These are phyloP conservation scores for Flueggea neowawraea DNA, from an alignment of 441 rosid species.

Conservation along the genomic window DNA sequence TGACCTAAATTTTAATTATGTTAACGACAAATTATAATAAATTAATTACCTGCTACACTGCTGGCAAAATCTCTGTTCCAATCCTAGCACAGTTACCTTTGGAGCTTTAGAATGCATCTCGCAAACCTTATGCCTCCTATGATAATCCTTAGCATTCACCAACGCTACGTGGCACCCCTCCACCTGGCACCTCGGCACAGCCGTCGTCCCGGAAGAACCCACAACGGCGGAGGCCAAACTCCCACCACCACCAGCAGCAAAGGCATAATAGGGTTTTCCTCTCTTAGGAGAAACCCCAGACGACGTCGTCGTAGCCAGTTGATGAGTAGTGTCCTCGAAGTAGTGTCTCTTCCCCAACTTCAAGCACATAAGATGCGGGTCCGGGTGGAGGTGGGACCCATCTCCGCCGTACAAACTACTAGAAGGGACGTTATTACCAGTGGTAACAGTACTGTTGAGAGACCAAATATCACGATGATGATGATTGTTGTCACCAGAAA, in stretches of 20 bases:
- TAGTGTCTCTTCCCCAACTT: conserved; percentile 55
- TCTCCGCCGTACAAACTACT: conserved; percentile 18
- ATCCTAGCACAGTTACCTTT: conserved; percentile 54
- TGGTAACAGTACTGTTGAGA: conserved; percentile 6
- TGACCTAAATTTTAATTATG: too few species aligned
- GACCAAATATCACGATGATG: conserved; percentile 10
- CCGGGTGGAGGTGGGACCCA: conserved; percentile 32
- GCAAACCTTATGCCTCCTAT: conserved; percentile 77
- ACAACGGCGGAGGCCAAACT: neutral
- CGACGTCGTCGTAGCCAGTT: conserved; percentile 2
- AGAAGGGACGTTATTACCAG: conserved; percentile 15
- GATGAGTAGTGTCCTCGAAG: conserved; percentile 31
- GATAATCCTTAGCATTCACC: conserved; percentile 67
- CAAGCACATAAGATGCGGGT: conserved; percentile 49
- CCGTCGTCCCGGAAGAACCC: conserved; percentile 15
- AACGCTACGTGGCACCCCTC: conserved; percentile 66
- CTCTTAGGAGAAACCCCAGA: conserved; percentile 24
- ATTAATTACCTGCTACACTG: conserved; percentile 80
- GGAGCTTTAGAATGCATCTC: conserved; percentile 79
- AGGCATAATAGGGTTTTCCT: conserved; percentile 23
- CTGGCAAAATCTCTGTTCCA: conserved; percentile 85
- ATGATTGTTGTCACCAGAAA: neutral
- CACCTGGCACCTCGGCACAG: conserved; percentile 67
- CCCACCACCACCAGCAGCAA: conserved; percentile 7
- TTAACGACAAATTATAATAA: neutral